A percentile compares a stretch with the other conserved stretches of the same genome.
These are phyloP conservation scores for Neocucurbitaria cava DNA, from an alignment of 2,329 filamentous ascomycete species.

Conservation along the genomic window DNA sequence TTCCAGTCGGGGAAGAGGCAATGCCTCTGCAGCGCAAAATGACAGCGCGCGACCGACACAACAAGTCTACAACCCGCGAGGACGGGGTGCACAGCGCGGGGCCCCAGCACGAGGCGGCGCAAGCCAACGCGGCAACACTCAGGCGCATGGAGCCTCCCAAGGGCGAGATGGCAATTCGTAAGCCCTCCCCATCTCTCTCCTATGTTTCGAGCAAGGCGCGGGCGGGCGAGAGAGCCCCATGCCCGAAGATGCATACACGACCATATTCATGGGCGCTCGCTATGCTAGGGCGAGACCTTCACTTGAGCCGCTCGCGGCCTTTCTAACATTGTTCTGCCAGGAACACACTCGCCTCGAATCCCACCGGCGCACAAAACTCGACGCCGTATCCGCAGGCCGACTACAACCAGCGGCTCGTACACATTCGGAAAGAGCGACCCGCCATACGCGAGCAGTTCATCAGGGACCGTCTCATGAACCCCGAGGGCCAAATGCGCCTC, in stretches of 20 bases:
- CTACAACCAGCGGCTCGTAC: conserved; percentile 28
- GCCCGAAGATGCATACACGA: conserved; percentile 10
- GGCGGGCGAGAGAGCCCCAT: conserved; percentile 14
- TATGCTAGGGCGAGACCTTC: conserved; percentile 10
- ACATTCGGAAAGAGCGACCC: conserved; percentile 51
- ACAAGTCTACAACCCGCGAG: conserved; percentile 11
- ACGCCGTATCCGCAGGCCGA: conserved; percentile 33
- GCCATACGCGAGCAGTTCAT: conserved; percentile 49
- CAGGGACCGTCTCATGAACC: conserved; percentile 51
- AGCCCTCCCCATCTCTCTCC: conserved; percentile 11
- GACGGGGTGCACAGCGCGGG: conserved; percentile 1
- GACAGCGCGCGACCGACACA: conserved; percentile 17
- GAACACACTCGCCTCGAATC: conserved; percentile 7
- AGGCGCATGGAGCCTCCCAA: not conserved
- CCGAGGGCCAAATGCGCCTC: conserved; percentile 64
- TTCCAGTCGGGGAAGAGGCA: conserved; percentile 18
- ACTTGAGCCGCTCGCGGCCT: conserved; percentile 27
- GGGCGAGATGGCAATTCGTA: conserved; percentile 11
- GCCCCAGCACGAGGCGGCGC: conserved; percentile 2
- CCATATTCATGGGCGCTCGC: conserved; percentile 1
- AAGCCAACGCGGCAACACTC: conserved; percentile 10
- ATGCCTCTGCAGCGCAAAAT: conserved; percentile 15
- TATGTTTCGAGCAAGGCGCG: conserved; percentile 15
- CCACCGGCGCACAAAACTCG: conserved; percentile 19
- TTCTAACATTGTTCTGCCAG: conserved; percentile 27